phyloP scores from a whole-genome alignment of 176 grass and related monocot species.

The Echinochloa phyllopogon region DNA sequence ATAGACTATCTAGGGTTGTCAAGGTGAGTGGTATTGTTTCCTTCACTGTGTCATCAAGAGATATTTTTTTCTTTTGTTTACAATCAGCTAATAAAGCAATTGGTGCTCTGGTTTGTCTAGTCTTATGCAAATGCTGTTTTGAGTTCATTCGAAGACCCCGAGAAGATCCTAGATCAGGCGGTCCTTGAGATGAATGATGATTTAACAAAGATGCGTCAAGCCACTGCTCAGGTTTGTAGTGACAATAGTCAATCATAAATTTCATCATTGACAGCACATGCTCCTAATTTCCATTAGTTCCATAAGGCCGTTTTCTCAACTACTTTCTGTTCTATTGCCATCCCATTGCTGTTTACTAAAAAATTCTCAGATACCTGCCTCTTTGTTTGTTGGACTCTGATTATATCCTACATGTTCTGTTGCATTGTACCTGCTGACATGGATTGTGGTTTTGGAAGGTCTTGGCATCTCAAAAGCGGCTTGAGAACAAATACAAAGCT shows the following conservation, averaged over 20 bases:
- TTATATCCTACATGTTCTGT: not conserved
- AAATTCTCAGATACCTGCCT: not conserved
- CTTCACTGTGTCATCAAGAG: not conserved
- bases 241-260: not conserved
- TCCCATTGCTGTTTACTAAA: not conserved
- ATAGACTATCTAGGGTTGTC: conserved; percentile 86
- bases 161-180: conserved; percentile 98
- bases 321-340: not conserved
- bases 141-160: conserved; percentile 94
- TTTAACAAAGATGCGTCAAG: conserved; percentile 98
- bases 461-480: conserved; percentile 91
- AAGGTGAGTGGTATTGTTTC: conserved; percentile 55
- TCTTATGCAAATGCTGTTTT: conserved; percentile 94
- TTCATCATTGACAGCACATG: conserved; percentile 5
- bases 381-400: conserved; percentile 13
- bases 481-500: conserved; percentile 98
- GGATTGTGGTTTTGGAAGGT: conserved; percentile 66
- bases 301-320: not conserved
- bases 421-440: conserved; percentile 18
- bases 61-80: not conserved
- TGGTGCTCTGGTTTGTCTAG: conserved; percentile 49
- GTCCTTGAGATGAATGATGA: conserved; percentile 99
- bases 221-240: conserved; percentile 88
- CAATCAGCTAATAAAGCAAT: conserved; percentile 32
- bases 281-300: not conserved